phyloP scores from a whole-genome alignment of 2,329 filamentous ascomycete species.

The Aspergillus fijiensis region DNA sequence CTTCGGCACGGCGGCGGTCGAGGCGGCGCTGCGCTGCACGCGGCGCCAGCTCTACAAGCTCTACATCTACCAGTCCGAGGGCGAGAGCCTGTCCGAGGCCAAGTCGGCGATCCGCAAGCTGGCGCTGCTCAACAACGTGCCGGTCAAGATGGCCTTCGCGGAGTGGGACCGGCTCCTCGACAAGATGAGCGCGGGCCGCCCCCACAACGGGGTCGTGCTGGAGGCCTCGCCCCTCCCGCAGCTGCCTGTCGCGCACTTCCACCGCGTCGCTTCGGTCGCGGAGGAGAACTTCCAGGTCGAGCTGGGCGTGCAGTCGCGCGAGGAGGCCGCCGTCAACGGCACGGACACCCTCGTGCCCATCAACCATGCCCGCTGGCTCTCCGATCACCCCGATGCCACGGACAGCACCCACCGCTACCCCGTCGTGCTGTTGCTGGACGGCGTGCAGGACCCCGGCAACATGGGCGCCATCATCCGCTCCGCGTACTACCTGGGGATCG shows the following conservation, averaged over 20 bases:
- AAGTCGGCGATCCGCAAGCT: constrained; percentile 38
- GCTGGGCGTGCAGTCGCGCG: constrained; percentile 67
- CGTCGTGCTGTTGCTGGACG: constrained; percentile 45
- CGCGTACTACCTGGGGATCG: constrained; percentile 85
- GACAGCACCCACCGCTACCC: constrained; percentile 32
- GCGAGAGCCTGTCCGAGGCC: constrained; percentile 50
- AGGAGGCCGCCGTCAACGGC: constrained; percentile 75
- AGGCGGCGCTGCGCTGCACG: constrained; percentile 69
- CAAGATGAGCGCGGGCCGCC: constrained; percentile 76
- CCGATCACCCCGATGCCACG: background rate
- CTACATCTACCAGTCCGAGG: constrained; percentile 68
- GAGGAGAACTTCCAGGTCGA: constrained; percentile 57
- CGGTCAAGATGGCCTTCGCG: constrained; percentile 59
- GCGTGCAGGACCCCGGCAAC: constrained; percentile 78
- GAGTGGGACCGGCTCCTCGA: constrained; percentile 70
- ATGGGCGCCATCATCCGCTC: constrained; percentile 85
- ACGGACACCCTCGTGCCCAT: constrained; percentile 52
- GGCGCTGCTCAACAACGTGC: constrained; percentile 48
- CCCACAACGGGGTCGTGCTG: constrained; percentile 86
- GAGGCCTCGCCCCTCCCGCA: constrained; percentile 82
- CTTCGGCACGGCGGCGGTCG: constrained; percentile 78
- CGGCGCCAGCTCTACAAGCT: constrained; percentile 78
- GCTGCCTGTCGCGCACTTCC: constrained; percentile 63
- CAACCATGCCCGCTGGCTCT: constrained; percentile 14
- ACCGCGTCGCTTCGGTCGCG: constrained; percentile 47